Base-by-base conservation (phyloP, 768 basidiomycete genomes). In the Holtermannia corniformis region DNA sequence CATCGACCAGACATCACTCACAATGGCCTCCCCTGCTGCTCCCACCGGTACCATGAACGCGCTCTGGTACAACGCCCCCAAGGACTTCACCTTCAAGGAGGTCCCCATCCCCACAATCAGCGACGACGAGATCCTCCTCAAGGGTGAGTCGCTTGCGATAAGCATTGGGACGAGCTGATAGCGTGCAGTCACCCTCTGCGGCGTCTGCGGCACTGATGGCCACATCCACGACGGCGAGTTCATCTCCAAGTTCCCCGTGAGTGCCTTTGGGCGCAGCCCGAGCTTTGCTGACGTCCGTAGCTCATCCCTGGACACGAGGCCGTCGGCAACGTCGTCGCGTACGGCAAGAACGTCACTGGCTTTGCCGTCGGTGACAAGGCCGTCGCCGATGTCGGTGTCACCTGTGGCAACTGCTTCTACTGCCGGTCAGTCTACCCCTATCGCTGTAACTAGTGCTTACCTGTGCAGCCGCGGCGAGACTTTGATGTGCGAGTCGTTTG, bases 401-500 rank as follows among this genome's bases (percentile, higher is more conserved):
- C 62, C 20, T 91, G 89, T 74, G 84, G 82, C 5, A 78, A 76
- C 54, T 92, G 89, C 72, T 88, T 89, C 75, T 89, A 82, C 75
- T 92, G 90, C 72, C 81, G 87, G n/a, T 48, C 11, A 40, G n/a
- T 40, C 37, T 11, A 11, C 37, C 37, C 11, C n/a, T 40, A 11
- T 11, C 11, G 37, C n/a, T 40, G 37, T 11, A 40, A 40, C 37
- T 11, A 11, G 37, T 40, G 37, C n/a, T 40, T n/a, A n/a, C n/a
- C n/a, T n/a, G n/a, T n/a, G n/a, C n/a, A n/a, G n/a, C 52, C 80
- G 86, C 42, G 88, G 87, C n/a, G 75, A 86, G 64, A 78, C 81
- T 19, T 76, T 91, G 10, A 75, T 88, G 51, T 93, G 90, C 73
- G 88, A 91, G 71, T 78, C 87, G 75, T 90, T 89, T 73, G 77